Percentiles rank a stretch among this genome's conserved stretches.
phyloP scores from a whole-genome alignment of 1,284 basidiomycete species.

The Pseudozyma thailandica region DNA sequence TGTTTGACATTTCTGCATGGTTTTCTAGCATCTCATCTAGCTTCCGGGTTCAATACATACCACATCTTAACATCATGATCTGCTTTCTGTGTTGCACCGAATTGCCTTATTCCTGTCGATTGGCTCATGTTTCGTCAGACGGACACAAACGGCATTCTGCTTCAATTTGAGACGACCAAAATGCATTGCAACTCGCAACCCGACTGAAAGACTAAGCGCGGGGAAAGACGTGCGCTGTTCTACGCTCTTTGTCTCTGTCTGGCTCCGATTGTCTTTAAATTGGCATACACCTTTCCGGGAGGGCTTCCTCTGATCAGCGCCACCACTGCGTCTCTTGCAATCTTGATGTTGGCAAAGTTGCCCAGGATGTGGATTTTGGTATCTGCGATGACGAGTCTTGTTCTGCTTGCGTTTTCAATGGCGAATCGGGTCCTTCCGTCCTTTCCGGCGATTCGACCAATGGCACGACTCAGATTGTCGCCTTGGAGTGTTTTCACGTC shows the following conservation, averaged over 20 bases:
- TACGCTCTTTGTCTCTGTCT: conserved; percentile 94
- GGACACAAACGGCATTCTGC: too few relatives aligned
- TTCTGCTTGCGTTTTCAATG: conserved; percentile 95
- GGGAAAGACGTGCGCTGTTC: too few relatives aligned
- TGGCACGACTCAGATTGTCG: conserved; percentile 93
- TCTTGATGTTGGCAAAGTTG: conserved; percentile 95
- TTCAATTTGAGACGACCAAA: too few relatives aligned
- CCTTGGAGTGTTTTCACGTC: conserved; percentile 98
- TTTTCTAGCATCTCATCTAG: too few relatives aligned
- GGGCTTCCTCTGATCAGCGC: conserved; percentile 94
- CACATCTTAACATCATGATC: too few relatives aligned
- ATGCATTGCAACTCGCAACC: too few relatives aligned
- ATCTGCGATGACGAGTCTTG: conserved; percentile 94
- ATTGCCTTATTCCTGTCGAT: too few relatives aligned
- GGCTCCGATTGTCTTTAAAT: conserved; percentile 79
- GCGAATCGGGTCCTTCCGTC: conserved; percentile 98
- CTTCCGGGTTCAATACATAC: too few relatives aligned
- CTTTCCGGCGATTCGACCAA: conserved; percentile 96
- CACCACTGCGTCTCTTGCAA: conserved; percentile 94
- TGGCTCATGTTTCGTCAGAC: too few relatives aligned
- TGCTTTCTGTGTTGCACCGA: too few relatives aligned
- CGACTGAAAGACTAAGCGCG: conserved; percentile 70
- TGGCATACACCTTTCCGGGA: conserved; percentile 91
- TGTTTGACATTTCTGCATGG: too few relatives aligned
- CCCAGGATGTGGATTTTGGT: conserved; percentile 97